Conservation (phyloP, 495 filamentous ascomycete genomes). For the Trichoderma erinaceum region DNA sequence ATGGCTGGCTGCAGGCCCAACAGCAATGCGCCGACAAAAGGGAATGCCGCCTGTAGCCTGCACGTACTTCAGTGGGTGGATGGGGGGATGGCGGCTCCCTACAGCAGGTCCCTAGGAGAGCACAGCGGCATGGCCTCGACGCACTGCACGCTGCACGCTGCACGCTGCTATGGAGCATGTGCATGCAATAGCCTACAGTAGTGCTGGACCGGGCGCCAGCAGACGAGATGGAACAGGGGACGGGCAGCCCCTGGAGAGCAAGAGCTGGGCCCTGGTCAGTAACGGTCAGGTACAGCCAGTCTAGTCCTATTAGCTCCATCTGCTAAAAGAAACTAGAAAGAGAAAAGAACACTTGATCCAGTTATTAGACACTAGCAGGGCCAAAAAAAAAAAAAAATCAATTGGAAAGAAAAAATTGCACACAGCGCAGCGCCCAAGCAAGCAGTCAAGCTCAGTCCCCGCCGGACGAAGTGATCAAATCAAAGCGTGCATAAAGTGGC, state of each 20-base stretch:
- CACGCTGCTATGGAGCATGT: neutral
- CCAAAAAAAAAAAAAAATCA: neutral
- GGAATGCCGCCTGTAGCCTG: neutral
- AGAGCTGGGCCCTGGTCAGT: too few relatives aligned
- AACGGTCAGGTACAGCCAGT: too few relatives aligned
- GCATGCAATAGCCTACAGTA: neutral
- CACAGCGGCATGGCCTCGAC: neutral
- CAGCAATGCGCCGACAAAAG: neutral
- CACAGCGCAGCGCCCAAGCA: too few relatives aligned
- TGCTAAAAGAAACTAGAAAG: too few relatives aligned
- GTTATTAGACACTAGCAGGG: too few relatives aligned
- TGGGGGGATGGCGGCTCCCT: constrained; percentile 4
- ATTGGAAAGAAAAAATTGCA: neutral
- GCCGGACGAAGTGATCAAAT: neutral
- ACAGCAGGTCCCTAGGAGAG: neutral
- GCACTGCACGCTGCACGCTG: neutral
- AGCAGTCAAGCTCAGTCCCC: neutral
- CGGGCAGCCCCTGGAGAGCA: too few relatives aligned
- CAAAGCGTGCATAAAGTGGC: constrained; percentile 5
- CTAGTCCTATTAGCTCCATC: too few relatives aligned
- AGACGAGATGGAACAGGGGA: neutral
- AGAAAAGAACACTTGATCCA: too few relatives aligned
- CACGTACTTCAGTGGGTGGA: neutral
- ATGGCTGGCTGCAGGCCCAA: neutral
- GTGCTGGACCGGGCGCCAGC: neutral